Base-by-base conservation (phyloP, 495 filamentous ascomycete genomes). In the Neurospora africana region DNA sequence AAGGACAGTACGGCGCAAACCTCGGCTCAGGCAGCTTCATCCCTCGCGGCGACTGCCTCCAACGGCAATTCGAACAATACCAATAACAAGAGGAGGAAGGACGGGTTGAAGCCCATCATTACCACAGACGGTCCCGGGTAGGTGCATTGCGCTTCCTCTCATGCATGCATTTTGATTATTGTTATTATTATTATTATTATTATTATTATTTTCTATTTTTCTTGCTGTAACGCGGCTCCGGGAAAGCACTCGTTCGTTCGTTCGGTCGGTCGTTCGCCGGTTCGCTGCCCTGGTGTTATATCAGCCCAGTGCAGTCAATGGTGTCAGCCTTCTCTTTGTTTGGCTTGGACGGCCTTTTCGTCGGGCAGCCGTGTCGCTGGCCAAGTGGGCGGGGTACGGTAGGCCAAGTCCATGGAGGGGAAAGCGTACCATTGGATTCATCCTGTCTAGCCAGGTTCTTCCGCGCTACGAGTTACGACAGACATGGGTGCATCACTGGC, bases 31-130 rank as follows among this genome's bases (percentile, higher is more conserved):
- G 77, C 74, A 70, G 72, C 68, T 68, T 30, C 74, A 37, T 27
- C 77, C 27, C 69, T 78, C 35, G 74, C 76, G 17, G 69, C 80
- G 30, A 70, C 78, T 15, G 58, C 76, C 47, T 73, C 73, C 11
- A 77, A 81, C 65, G 79, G 79, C 39, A 81, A 76, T 75, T 81
- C 81, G 39, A 78, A 77, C 13, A 69, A 81, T 74, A 81, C 82
- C 33, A 92, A 89, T 77, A 95, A 94, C 86, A 94, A 94, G 86
- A 89, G 92, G 84, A 93, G 91, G 87, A 94, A 93, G 84, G 91
- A 92, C 73, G 92, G 93, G 71, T 79, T 95, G 77, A 96, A 95
- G 83, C 93, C 93, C 74, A 96, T 96, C 84, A 92, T 95, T 83
- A 96, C 92, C 27, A 94, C 89, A 67, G 93, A 96, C 74, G 84